These are phyloP conservation scores for Pythium folliculosum DNA, from an alignment of 352 stramenopile species.

Conservation along the genomic window DNA sequence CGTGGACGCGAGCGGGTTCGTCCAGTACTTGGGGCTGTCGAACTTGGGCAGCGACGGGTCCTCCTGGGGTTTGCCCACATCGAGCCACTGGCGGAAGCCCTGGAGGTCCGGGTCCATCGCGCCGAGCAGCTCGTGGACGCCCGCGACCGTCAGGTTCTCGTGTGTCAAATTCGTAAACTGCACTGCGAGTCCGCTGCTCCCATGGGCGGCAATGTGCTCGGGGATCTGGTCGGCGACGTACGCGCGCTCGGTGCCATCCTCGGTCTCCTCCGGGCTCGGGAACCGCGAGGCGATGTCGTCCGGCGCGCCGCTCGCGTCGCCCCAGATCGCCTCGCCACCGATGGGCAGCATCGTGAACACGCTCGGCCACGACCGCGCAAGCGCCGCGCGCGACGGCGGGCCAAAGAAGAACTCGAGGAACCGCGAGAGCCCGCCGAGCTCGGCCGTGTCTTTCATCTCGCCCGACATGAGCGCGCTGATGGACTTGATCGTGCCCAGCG, in stretches of 20 bases:
- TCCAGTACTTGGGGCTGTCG: constrained; percentile 74
- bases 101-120: constrained; percentile 52
- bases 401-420: constrained; percentile 86
- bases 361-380: constrained; percentile 76
- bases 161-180: constrained; percentile 55
- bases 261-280: constrained; percentile 37
- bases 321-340: constrained; percentile 91
- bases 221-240: constrained; percentile 39
- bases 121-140: constrained; percentile 50
- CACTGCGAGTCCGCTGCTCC: constrained; percentile 52
- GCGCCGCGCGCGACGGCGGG: constrained; percentile 46
- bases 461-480: constrained; percentile 92
- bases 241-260: constrained; percentile 26
- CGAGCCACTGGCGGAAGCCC: constrained; percentile 44
- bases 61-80: constrained; percentile 40
- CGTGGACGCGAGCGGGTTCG: constrained; percentile 84
- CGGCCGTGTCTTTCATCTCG: constrained; percentile 95
- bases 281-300: constrained; percentile 71
- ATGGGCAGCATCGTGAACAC: constrained; percentile 93
- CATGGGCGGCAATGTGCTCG: constrained; percentile 46
- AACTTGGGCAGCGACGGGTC: constrained; percentile 54
- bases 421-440: constrained; percentile 85
- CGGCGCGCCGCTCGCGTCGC: constrained; percentile 44
- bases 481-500: constrained; percentile 92
- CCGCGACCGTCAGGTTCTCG: constrained; percentile 57